These are phyloP conservation scores for Silene latifolia DNA, from an alignment of 148 eudicot species.

Conservation along the genomic window DNA sequence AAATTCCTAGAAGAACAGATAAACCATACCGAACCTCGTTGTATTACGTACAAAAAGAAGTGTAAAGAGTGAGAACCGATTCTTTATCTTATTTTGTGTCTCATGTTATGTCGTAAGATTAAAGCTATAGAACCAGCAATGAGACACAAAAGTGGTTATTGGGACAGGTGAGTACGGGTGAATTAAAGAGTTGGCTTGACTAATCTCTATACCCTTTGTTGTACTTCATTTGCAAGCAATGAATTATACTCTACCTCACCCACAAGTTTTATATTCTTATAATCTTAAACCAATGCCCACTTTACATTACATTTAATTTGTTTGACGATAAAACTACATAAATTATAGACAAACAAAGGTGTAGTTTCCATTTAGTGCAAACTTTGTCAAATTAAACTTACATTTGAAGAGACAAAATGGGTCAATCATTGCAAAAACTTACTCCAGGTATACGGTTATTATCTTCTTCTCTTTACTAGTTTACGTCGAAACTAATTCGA, in stretches of 20 bases:
- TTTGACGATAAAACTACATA: not conserved
- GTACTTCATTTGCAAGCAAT: constrained; percentile 31
- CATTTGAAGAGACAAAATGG: constrained; percentile 18
- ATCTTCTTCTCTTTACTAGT: not conserved
- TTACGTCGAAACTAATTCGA: not conserved
- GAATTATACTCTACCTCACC: constrained; percentile 31
- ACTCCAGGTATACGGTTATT: constrained; percentile 16
- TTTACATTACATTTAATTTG: not conserved
- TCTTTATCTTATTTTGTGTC: too few relatives aligned
- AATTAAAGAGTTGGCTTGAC: not conserved
- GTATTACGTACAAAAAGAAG: too few relatives aligned
- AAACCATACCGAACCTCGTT: too few relatives aligned
- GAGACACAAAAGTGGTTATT: too few relatives aligned
- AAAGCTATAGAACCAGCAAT: too few relatives aligned
- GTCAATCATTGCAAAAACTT: constrained; percentile 26
- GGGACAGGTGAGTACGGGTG: not conserved
- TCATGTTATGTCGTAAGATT: too few relatives aligned
- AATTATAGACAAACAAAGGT: not conserved
- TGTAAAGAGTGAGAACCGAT: too few relatives aligned
- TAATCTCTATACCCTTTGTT: not conserved
- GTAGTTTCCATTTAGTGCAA: constrained; percentile 9
- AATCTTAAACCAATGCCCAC: not conserved
- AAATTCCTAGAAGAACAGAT: too few relatives aligned
- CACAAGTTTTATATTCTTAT: constrained; percentile 18
- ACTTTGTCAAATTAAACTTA: not conserved